A percentile compares a stretch with the other conserved stretches of the same genome.
Conservation (phyloP, 495 filamentous ascomycete genomes). For the Xylaria bambusicola region DNA sequence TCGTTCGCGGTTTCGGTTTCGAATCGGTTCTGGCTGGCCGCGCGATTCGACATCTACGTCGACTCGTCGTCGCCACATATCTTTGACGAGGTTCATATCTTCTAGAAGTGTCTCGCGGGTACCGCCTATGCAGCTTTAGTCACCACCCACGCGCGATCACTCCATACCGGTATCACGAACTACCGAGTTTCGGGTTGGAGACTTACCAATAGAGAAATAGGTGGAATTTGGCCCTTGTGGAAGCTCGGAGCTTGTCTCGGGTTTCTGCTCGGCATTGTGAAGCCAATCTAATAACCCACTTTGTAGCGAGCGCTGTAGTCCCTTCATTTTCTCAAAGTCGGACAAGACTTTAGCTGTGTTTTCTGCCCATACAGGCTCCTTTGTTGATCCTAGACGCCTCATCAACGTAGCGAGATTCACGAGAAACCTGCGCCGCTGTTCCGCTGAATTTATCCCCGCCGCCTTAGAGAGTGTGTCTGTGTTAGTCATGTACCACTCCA, state of each 20-base stretch:
- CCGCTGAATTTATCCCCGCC: conserved; percentile 5
- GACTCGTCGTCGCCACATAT: conserved; percentile 24
- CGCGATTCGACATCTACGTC: conserved; percentile 28
- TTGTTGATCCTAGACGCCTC: conserved; percentile 27
- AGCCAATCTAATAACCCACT: conserved; percentile 8
- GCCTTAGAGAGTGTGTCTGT: conserved; percentile 24
- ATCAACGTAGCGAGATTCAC: conserved; percentile 30
- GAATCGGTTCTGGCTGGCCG: conserved; percentile 26
- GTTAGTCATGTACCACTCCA: conserved; percentile 38
- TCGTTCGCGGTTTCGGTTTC: conserved; percentile 25
- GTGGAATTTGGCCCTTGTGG: background rate
- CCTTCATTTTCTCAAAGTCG: background rate
- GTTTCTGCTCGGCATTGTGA: conserved; percentile 14
- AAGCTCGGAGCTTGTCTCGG: background rate
- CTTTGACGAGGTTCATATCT: conserved; percentile 15
- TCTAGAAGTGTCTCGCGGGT: conserved; percentile 1
- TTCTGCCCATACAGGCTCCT: conserved; percentile 17
- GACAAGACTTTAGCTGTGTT: background rate
- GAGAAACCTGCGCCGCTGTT: conserved; percentile 24
- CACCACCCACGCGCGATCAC: too few relatives aligned
- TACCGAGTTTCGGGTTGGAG: too few relatives aligned
- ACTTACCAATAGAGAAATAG: conserved; percentile 1
- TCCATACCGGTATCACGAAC: too few relatives aligned
- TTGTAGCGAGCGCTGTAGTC: background rate
- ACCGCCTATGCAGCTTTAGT: background rate